Percentiles rank a stretch among this genome's conserved stretches.
Evolutionary conservation across 177 flowering plant species (phyloP).

Genomic region (Telopea speciosissima): DNA sequence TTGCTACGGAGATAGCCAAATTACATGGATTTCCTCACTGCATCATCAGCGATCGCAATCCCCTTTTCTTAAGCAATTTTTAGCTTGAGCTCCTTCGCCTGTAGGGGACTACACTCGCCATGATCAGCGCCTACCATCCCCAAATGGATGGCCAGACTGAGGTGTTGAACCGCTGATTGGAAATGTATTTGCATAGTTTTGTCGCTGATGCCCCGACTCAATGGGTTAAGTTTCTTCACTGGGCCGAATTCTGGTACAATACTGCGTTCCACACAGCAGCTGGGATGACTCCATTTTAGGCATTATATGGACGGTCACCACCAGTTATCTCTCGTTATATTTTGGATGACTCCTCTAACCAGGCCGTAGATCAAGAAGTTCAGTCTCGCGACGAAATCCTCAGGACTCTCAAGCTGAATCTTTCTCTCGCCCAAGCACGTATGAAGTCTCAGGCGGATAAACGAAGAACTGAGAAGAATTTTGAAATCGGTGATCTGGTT

Average conservation of each 20-base stretch:
- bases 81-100: conserved; percentile 1
- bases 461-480: too few relatives aligned
- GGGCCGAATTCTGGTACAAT: conserved; percentile 3
- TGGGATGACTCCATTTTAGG: neutral
- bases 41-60: neutral
- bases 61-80: neutral
- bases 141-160: conserved; percentile 8
- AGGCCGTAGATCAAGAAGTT: too few relatives aligned
- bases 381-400: too few relatives aligned
- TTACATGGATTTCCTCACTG: conserved; percentile 1
- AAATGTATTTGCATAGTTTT: neutral
- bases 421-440: too few relatives aligned
- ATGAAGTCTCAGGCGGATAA: too few relatives aligned
- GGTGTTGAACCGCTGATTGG: neutral
- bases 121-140: conserved; percentile 3
- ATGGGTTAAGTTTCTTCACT: neutral
- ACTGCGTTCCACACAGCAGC: neutral
- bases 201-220: neutral
- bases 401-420: too few relatives aligned
- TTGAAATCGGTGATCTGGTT: too few relatives aligned
- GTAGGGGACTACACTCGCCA: neutral
- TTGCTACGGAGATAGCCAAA: neutral
- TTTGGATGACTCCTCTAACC: too few relatives aligned
- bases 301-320: too few relatives aligned
- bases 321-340: too few relatives aligned